phyloP scores from a whole-genome alignment of 2,329 filamentous ascomycete genomes.

The Aureobasidium sp. region DNA sequence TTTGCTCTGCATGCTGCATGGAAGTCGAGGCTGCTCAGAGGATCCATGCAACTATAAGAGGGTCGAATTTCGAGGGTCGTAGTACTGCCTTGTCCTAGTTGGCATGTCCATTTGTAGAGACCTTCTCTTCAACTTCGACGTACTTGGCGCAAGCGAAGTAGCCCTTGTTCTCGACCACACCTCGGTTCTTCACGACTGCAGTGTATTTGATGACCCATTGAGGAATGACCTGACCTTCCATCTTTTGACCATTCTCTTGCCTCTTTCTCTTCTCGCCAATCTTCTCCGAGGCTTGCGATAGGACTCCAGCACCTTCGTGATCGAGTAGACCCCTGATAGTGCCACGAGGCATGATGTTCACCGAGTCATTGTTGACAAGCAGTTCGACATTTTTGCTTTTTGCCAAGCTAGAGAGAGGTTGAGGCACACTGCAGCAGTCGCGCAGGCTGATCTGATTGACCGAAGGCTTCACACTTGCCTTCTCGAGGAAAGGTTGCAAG shows the following conservation, averaged over 20 bases:
- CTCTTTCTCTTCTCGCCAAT: conserved; percentile 35
- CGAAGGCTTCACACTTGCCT: conserved; percentile 63
- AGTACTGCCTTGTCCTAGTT: neutral
- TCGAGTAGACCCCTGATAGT: conserved; percentile 80
- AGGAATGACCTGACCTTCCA: conserved; percentile 72
- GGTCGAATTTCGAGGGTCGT: neutral
- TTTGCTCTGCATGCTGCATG: too few relatives aligned
- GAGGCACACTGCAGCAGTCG: conserved; percentile 93
- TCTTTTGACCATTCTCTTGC: conserved; percentile 43
- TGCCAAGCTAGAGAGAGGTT: conserved; percentile 76
- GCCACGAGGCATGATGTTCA: conserved; percentile 78
- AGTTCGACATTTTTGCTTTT: conserved; percentile 77
- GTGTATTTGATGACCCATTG: conserved; percentile 98
- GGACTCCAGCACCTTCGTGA: conserved; percentile 64
- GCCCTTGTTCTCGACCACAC: conserved; percentile 96
- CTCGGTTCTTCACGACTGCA: conserved; percentile 84
- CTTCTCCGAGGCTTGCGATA: conserved; percentile 52
- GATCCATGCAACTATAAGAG: neutral
- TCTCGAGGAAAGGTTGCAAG: conserved; percentile 66
- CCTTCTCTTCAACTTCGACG: neutral
- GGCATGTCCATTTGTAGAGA: neutral
- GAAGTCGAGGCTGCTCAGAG: neutral
- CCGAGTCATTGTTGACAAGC: conserved; percentile 89
- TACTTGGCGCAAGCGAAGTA: conserved; percentile 81
- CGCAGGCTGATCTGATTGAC: conserved; percentile 96